Evolutionary conservation across 169 alveolate species (phyloP), one percentile per base, ranked within the genome.

Genomic region (Toxoplasma gondii): DNA sequence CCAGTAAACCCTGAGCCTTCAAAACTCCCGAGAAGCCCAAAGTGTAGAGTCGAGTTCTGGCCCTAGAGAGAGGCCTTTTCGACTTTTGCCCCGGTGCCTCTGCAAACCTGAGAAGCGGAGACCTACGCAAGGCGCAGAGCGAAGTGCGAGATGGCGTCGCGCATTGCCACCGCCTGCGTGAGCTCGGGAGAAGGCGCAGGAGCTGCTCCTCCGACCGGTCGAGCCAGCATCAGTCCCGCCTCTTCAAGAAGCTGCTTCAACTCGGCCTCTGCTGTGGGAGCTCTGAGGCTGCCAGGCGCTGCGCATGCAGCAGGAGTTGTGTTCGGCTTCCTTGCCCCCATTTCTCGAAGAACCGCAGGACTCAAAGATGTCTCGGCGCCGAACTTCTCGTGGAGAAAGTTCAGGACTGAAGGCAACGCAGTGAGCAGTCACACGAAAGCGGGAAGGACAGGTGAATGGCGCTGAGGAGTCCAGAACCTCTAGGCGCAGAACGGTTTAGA

Each of bases 71-170:
- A 4, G 12, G 58, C 58, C 22, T 49, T 49, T 49, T 49, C 58
- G 58, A 49, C 58, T n/a, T n/a, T n/a, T n/a, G 58, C 22, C 58
- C 58, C 58, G 12, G 22, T 7, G 58, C 58, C 58, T 49, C 58
- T 7, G 58, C 58, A 12, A 49, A 12, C 58, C 58, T 19, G 39
- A 12, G 45, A 1, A 44, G 84, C 12, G 7, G 84, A 1, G 43
- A 44, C 84, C 36, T 67, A 88, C 93, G 87, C 93, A 27, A 88
- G 64, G 12, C 93, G 84, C 82, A 88, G 86, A 0, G 93, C 93
- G 44, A 88, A 88, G 93, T 88, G 93, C 54, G 93, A 88, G 58
- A 88, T 43, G 27, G 86, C 83, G 67, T 88, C 93, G 4, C 93
- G 53, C 39, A 49, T 49, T 38, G 93, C 83, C 34, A 88, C 86